These are phyloP conservation scores for Pyrus betulifolia DNA, from an alignment of 306 rosid genomes.

Conservation along the genomic window DNA sequence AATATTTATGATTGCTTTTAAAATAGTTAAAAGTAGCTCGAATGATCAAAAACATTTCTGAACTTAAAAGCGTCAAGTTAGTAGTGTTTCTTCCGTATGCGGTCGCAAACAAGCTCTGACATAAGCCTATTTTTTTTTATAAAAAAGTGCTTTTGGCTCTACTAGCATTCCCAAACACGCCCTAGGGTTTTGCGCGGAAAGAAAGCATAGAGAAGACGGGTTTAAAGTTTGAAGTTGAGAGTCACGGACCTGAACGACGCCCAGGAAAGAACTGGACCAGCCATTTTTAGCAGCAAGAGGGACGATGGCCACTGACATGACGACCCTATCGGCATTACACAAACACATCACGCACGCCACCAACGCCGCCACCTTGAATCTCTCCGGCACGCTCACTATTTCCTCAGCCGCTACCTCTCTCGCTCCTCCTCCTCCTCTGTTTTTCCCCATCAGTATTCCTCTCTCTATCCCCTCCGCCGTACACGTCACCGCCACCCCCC, in stretches of 20 bases:
- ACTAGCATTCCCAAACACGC: too few relatives aligned
- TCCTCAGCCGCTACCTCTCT: background rate
- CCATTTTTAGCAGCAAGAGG: constrained; percentile 76
- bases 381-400: constrained; percentile 45
- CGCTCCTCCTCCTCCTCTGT: constrained; percentile 24
- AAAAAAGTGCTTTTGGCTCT: too few relatives aligned
- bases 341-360: constrained; percentile 81
- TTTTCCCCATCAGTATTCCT: constrained; percentile 39
- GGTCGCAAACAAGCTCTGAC: too few relatives aligned
- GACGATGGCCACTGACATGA: constrained; percentile 87
- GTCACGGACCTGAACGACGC: constrained; percentile 71
- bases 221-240: background rate
- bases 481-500: constrained; percentile 38
- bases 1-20: too few relatives aligned
- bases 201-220: too few relatives aligned
- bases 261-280: constrained; percentile 80
- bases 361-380: constrained; percentile 68
- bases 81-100: too few relatives aligned
- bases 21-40: too few relatives aligned
- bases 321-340: constrained; percentile 90
- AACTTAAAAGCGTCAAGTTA: too few relatives aligned
- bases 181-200: too few relatives aligned
- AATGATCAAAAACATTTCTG: too few relatives aligned
- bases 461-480: constrained; percentile 62
- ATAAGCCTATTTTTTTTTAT: too few relatives aligned